Base-by-base conservation (phyloP, 164 flowering plant genomes). In the Buxus sempervirens region DNA sequence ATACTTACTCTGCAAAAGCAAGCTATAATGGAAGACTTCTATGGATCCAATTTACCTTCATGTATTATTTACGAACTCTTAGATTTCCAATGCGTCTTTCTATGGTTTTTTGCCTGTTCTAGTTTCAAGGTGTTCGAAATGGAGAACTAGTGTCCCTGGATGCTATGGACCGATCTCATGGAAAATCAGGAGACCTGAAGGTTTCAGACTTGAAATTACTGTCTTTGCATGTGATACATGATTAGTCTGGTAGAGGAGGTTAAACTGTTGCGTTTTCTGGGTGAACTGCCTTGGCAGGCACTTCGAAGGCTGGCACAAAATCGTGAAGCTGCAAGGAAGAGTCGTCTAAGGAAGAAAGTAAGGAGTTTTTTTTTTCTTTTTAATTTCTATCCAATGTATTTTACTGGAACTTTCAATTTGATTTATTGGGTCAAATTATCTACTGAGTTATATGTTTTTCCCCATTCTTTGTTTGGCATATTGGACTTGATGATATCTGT, bases 231-330 rank as follows among this genome's bases (percentile, higher is more conserved):
- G 6, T 22, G 25, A 16, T 26, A n/a, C 41, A n/a, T 69, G 10
- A 9, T 27, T 59, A 24, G 23, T 15, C 41, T 66, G 22, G 45
- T 65, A 4, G 61, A 57, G 28, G 16, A 45, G n/a, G n/a, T 28
- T 60, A 27, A 59, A 55, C 2, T 38, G 28, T 19, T 65, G 9
- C 56, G 62, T 10, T 69, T 68, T 68, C 16, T 65, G 23, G 60
- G 15, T 32, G n/a, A 27, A 72, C 53, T 36, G 51, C 53, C 1
- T 38, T 66, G n/a, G 49, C 82, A 94, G 98, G 73, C 79, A 41
- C 88, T 87, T n/a, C 86, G 95, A 9, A 81, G 98, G 69, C 77
- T 90, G 76, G 96, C 91, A 57, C 96, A 90, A 77, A 90, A 90
- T 76, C 88, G 93, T 54, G 96, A 90, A 73, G 96, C 96, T 74